Evolutionary conservation across 495 filamentous ascomycete genomes (phyloP), one percentile per base, ranked within the genome.

Genomic region (Lichina pygmaea): DNA sequence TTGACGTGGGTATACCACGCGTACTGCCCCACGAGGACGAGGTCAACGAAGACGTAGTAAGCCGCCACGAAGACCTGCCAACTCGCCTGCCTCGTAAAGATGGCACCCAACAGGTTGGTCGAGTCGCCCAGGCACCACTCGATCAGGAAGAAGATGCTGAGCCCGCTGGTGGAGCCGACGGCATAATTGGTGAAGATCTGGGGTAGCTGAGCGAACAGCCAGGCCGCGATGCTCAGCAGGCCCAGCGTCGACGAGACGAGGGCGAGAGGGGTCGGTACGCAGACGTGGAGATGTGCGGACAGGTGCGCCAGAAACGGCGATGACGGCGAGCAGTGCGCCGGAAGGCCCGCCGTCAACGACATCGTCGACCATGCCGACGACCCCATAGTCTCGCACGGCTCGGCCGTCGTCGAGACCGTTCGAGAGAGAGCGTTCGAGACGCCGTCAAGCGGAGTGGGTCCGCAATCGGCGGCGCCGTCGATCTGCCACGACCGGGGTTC

Each of bases 161-260:
- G 54, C 6, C 77, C 77, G 6, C 75, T 72, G 0, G 75, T 78
- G 3, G 75, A 79, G 48, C 72, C 61, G 8, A 77, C 52, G 42
- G 64, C 63, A 50, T 70, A 72, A 54, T 82, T 82, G 62, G 78
- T 78, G 58, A 68, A 73, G 40, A 82, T 77, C 51, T 82, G 77
- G 3, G 77, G 77, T 15, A 81, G 58, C 55, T 81, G 78, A 31
- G 78, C 77, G 53, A 79, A 82, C n/a, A 82, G 62, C 77, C 77
- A 82, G 43, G 77, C 72, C 37, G 72, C 51, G 36, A 81, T 80
- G 52, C 72, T 77, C 48, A 73, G 56, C 0, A 66, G 66, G 37
- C 77, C 77, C 37, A 81, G 61, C n/a, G 67, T 46, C 6, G 68
- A 73, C 40, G 77, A 82, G 49, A 77, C 54, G 48, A 81, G 61